These are phyloP conservation scores for Arthrobotrys entomopaga DNA, from an alignment of 2,329 filamentous ascomycete genomes.

Conservation along the genomic window DNA sequence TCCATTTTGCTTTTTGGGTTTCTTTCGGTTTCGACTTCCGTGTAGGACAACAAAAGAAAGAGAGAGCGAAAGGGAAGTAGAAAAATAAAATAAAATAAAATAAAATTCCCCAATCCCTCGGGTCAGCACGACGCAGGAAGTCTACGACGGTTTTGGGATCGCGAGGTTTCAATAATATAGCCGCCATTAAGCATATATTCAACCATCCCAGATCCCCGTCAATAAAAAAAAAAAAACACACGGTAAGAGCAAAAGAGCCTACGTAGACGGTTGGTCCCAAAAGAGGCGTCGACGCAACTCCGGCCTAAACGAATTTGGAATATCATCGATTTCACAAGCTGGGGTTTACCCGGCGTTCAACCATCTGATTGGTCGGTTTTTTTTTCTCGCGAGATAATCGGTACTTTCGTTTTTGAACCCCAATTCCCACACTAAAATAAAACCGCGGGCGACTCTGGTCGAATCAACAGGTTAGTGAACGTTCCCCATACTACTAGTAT, in stretches of 20 bases:
- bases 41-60: neutral
- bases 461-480: conserved; percentile 46
- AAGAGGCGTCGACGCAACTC: conserved; percentile 33
- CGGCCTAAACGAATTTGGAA: conserved; percentile 50
- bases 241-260: conserved; percentile 18
- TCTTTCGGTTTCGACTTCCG: conserved; percentile 35
- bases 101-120: conserved; percentile 18
- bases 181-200: conserved; percentile 51
- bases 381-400: conserved; percentile 2
- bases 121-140: conserved; percentile 28
- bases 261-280: conserved; percentile 40
- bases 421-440: neutral
- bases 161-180: conserved; percentile 52
- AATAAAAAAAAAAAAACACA: neutral
- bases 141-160: conserved; percentile 47
- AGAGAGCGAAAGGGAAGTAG: conserved; percentile 1
- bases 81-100: neutral
- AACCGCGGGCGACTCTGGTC: conserved; percentile 7
- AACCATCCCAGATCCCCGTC: conserved; percentile 36
- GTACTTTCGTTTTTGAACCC: conserved; percentile 12
- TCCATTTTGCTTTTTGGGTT: neutral
- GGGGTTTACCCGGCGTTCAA: conserved; percentile 45
- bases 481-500: conserved; percentile 10
- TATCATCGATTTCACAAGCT: conserved; percentile 24
- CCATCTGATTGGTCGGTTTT: conserved; percentile 28